These are phyloP conservation scores for Aspergillus felis DNA, from an alignment of 2,329 filamentous ascomycete genomes.

Conservation along the genomic window DNA sequence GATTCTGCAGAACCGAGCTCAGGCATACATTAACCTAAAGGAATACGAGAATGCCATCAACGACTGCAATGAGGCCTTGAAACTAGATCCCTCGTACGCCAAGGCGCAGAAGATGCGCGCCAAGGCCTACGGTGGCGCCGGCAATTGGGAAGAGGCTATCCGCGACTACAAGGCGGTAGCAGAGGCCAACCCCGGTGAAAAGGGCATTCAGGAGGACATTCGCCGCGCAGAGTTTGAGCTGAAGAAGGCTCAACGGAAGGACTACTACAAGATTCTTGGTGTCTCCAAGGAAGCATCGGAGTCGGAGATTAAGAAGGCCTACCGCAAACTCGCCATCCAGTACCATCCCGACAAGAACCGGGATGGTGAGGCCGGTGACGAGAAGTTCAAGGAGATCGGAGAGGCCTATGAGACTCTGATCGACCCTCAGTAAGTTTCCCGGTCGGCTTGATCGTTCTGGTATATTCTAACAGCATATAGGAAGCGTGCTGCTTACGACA, in stretches of 20 bases:
- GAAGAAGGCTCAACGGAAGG: constrained; percentile 96
- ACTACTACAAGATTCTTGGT: constrained; percentile 97
- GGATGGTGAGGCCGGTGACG: constrained; percentile 70
- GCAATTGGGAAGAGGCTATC: constrained; percentile 88
- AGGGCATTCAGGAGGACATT: constrained; percentile 76
- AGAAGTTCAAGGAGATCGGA: constrained; percentile 95
- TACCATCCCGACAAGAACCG: constrained; percentile 98
- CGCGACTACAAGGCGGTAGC: constrained; percentile 83
- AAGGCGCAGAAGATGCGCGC: constrained; percentile 94
- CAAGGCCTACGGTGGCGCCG: constrained; percentile 78
- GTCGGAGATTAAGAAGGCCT: constrained; percentile 89
- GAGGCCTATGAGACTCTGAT: constrained; percentile 96
- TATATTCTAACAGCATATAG: constrained; percentile 39
- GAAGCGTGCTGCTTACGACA: constrained; percentile 87
- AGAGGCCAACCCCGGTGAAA: constrained; percentile 78
- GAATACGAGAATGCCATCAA: constrained; percentile 74
- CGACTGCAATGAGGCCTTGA: constrained; percentile 81
- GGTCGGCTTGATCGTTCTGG: not conserved
- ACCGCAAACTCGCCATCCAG: constrained; percentile 87
- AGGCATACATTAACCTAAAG: constrained; percentile 76
- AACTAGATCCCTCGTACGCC: constrained; percentile 76
- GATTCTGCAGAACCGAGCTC: constrained; percentile 86
- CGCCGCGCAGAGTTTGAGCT: constrained; percentile 88
- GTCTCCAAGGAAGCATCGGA: constrained; percentile 82
- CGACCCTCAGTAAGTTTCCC: constrained; percentile 73